Evolutionary conservation across 768 basidiomycete species (phyloP), one percentile per base, ranked within the genome.

Genomic region (Boletus vermiculosoides): DNA sequence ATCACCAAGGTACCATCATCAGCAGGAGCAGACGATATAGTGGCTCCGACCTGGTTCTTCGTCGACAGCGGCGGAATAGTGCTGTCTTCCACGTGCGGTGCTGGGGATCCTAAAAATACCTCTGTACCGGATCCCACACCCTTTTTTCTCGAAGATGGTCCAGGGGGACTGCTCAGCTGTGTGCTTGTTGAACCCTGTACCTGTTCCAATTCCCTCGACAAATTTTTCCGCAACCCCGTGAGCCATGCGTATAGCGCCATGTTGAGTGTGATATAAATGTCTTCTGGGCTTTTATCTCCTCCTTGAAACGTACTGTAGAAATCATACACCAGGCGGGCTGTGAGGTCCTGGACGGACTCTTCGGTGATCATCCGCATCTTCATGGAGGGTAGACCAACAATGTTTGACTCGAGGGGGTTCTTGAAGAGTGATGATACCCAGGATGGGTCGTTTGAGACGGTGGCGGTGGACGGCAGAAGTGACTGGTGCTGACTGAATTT

Each of bases 261-360:
- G 74, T 94, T 93, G 61, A 94, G 77, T 4, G 90, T 87, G 71
- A 94, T 90, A 70, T 87, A 92, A 53, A 94, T 91, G 61, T 90
- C 88, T 62, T 91, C 86, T 31, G 80, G 77, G 49, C 83, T 81
- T 61, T 77, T 74, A 71, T 76, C 74, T 25, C 79, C 81, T 56
- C 78, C 75, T 28, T 82, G 81, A 68, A 91, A 92, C 54, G 79
- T 74, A 66, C 87, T 90, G 71, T 84, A 76, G 72, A 92, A 92
- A 64, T 87, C 83, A 61, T 92, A 92, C 15, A 77, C 64, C 22
- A 92, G 77, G 16, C 71, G 70, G 36, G 74, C 75, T 23, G 64
- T 66, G 11, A 63, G 52, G 20, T 80, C 79, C 39, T 77, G 76
- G 10, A 71, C 45, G 5, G 66, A 67, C 69, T 92, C 87, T 56